These are phyloP conservation scores for Grifola frondosa DNA, from an alignment of 1,284 basidiomycete genomes.

Conservation along the genomic window DNA sequence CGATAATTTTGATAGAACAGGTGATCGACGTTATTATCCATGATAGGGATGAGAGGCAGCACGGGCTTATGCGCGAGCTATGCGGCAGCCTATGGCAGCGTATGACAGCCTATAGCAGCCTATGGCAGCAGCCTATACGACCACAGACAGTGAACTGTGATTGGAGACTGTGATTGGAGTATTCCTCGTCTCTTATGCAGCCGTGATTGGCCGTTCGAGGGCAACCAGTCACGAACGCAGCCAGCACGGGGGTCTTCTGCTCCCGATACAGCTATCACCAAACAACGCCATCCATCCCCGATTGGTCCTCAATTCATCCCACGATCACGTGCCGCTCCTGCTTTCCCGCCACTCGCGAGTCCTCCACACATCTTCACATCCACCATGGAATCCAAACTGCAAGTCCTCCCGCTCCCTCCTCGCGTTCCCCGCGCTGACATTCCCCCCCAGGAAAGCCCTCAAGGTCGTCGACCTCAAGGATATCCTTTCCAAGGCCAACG, in stretches of 20 bases:
- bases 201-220: slow-evolving; percentile 30
- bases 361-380: slow-evolving; percentile 16
- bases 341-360: slow-evolving; percentile 19
- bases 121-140: no score
- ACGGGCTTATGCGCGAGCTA: slow-evolving; percentile 3
- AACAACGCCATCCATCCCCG: slow-evolving; percentile 12
- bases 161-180: no score
- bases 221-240: no score
- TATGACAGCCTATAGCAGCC: no score
- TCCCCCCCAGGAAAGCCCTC: slow-evolving; percentile 49
- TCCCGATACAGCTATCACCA: slow-evolving; percentile 23
- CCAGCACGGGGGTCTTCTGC: slow-evolving; percentile 7
- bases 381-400: slow-evolving; percentile 53
- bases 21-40: slow-evolving; percentile 63
- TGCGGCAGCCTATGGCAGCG: no score
- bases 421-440: slow-evolving; percentile 8
- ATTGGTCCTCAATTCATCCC: no score
- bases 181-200: no score
- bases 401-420: slow-evolving; percentile 16
- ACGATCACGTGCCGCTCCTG: slow-evolving; percentile 13
- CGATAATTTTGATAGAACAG: slow-evolving; percentile 56
- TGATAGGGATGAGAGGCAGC: slow-evolving; percentile 37
- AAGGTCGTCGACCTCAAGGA: slow-evolving; percentile 72
- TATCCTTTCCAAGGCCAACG: slow-evolving; percentile 52
- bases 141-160: no score